Base-by-base conservation (phyloP, 2,329 filamentous ascomycete genomes). In the Exophiala alcalophila region DNA sequence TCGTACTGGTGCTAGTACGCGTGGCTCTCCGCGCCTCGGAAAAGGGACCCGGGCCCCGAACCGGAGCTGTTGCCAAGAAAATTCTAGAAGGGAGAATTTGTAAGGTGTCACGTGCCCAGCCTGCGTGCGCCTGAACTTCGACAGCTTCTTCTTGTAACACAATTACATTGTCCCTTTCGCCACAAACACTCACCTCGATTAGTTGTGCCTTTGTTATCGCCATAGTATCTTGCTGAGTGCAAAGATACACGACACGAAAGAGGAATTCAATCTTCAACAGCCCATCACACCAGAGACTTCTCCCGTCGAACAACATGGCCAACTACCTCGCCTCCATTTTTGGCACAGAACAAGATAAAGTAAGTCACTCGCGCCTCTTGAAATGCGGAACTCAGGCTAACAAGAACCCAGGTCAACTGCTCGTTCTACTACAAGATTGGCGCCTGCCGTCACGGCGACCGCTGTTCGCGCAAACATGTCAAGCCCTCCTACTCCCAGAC, bases 341-440 rank as follows among this genome's bases (percentile, higher is more conserved):
- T 77, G 92, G 92, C 62, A 98, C 92, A 20, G 92, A 98, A 78
- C 92, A 97, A 70, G 92, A 98, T 82, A 98, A 91, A 66, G 58
- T 63, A 46, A 55, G 49, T 36, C 4, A 20, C 23, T 38, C 20
- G n/a, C 15, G 12, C 24, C 10, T 35, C 24, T 23, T 40, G 19
- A 15, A 15, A 30, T 31, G 23, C 40, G 24, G 29, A 32, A 53
- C 53, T 49, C 51, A 54, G 41, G 55, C 45, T 24, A 33, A 27
- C 30, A 28, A 28, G 19, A 24, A 35, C 23, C 28, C 39, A 59
- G 60, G 90, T 96, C 74, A 96, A 97, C 79, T 96, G 92, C 80
- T 92, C 86, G 44, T 98, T 98, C 80, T 98, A 98, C 81, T 90
- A 96, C 85, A 98, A 98, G 76, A 98, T 98, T 68, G 92, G 92